Evolutionary conservation across 345 rosid species (phyloP).

Genomic region (Excoecaria agallocha): DNA sequence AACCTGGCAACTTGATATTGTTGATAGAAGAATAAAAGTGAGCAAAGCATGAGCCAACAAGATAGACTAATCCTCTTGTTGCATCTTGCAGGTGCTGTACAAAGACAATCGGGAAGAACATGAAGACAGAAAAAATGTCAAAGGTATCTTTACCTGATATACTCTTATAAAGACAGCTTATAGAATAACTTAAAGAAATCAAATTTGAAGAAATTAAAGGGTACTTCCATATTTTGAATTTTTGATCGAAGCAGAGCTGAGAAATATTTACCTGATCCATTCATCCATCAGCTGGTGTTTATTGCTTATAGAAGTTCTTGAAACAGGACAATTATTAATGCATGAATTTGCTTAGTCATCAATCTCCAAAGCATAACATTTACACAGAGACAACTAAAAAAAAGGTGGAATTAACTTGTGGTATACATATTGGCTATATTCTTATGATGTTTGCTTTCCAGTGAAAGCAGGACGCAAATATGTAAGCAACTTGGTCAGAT

Average conservation of each 20-base stretch:
- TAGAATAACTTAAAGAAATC: neutral
- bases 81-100: conserved; percentile 54
- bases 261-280: neutral
- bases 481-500: conserved; percentile 36
- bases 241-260: neutral
- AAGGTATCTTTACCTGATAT: conserved; percentile 38
- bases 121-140: conserved; percentile 29
- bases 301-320: neutral
- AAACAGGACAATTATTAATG: neutral
- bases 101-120: conserved; percentile 39
- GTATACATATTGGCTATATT: neutral
- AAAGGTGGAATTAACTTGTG: neutral
- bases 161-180: neutral
- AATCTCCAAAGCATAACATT: neutral
- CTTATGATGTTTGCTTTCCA: conserved; percentile 17
- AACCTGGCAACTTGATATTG: conserved; percentile 5
- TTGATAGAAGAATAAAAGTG: conserved; percentile 3
- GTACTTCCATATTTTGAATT: neutral
- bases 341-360: neutral
- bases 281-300: neutral
- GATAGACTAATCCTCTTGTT: conserved; percentile 17
- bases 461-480: conserved; percentile 39
- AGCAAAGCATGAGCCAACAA: conserved; percentile 9
- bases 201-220: neutral
- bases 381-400: neutral